These are phyloP conservation scores for Termitomyces sp. DNA, from an alignment of 1,284 basidiomycete species.

Conservation along the genomic window DNA sequence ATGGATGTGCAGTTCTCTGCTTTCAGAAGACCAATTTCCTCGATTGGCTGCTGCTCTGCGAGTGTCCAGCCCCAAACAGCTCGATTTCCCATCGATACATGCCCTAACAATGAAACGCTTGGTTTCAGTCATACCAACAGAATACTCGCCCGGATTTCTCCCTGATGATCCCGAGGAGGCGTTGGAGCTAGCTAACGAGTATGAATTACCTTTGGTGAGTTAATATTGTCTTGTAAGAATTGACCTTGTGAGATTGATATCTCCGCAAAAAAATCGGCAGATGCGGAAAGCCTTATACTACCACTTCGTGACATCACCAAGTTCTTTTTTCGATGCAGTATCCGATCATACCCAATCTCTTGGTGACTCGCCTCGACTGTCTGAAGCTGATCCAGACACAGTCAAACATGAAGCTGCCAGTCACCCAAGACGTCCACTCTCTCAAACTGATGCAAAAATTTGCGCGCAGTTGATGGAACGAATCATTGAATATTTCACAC, in stretches of 20 bases:
- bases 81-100: constrained; percentile 53
- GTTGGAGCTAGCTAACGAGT: constrained; percentile 40
- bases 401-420: constrained; percentile 1
- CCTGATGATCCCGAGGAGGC: constrained; percentile 44
- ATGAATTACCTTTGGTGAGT: constrained; percentile 41
- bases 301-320: constrained; percentile 48
- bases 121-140: constrained; percentile 37
- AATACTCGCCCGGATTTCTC: constrained; percentile 32
- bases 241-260: neutral
- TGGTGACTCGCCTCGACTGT: neutral
- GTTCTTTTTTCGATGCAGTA: constrained; percentile 37
- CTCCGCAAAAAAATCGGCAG: constrained; percentile 27
- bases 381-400: neutral
- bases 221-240: neutral
- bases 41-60: constrained; percentile 48
- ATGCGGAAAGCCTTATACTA: constrained; percentile 59
- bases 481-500: constrained; percentile 62
- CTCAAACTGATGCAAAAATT: constrained; percentile 22
- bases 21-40: constrained; percentile 34
- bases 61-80: constrained; percentile 44
- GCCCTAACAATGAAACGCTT: constrained; percentile 36
- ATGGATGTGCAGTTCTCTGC: constrained; percentile 37
- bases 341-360: neutral
- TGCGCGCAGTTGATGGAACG: constrained; percentile 41
- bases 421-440: constrained; percentile 13